Base-by-base conservation (phyloP, 2,329 filamentous ascomycete species). In the Colletotrichum tropicicola region DNA sequence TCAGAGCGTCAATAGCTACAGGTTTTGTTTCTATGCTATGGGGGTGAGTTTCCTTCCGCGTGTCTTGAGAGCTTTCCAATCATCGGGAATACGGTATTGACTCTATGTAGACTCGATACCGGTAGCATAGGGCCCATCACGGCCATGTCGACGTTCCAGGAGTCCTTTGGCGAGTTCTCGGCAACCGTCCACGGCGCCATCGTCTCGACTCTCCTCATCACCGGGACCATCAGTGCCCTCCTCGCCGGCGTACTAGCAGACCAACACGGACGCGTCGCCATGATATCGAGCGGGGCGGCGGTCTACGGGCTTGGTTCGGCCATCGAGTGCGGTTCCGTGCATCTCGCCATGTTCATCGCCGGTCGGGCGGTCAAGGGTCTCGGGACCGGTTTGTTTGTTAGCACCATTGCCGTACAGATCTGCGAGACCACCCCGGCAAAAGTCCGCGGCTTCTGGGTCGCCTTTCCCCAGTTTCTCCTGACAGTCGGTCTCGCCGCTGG, bases 121-220 rank as follows among this genome's bases (percentile, higher is more conserved):
- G 85, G 86, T 12, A 84, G 80, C n/a, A 87, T 89, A 59, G 87
- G 87, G 0, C 83, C 87, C 2, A 81, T 89, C 0, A 89, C 87
- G 0, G 80, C 82, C 5, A 90, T 89, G 87, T 68, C 77, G 0
- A 73, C 77, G 9, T 90, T 87, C 72, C 76, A 75, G 7, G 59
- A 74, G 2, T 78, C 79, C 4, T 85, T 89, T 68, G 87, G 86
- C 5, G 73, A 78, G 9, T 80, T 85, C 44, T 85, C 84, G 1
- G 78, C 87, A 0, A 84, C 83, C 0, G 70, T 89, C 0, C 87
- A 87, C 67, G 88, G 88, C 1, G 76, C 89, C 2, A 81, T 88
- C 6, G 87, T 90, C 10, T 89, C 88, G 0, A 83, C 83, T 0
- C 85, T 89, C 48, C 77, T 90, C 17, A 80, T 89, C 17, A 83